Conservation (phyloP, 1,284 basidiomycete genomes). For the Fistulinella cinereoalba region DNA sequence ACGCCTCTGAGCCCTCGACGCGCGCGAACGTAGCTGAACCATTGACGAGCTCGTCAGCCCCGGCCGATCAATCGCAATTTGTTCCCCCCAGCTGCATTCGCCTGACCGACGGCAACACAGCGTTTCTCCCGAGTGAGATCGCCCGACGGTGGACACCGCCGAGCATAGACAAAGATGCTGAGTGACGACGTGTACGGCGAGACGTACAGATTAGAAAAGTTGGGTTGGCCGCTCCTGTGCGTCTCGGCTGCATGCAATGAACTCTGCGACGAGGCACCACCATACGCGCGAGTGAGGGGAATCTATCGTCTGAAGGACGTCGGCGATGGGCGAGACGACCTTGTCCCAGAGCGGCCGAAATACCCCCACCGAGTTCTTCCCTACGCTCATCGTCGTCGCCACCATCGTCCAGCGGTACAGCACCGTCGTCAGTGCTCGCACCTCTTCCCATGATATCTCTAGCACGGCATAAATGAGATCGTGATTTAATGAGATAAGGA, state of each 20-base stretch:
- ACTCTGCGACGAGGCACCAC: conserved; percentile 37
- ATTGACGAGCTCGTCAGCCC: neutral
- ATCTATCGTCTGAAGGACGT: conserved; percentile 11
- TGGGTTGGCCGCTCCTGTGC: neutral
- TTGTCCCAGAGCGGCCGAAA: conserved; percentile 26
- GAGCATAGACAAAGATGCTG: conserved; percentile 22
- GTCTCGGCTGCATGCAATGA: conserved; percentile 15
- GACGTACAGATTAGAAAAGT: conserved; percentile 27
- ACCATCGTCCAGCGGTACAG: neutral
- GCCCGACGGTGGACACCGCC: neutral
- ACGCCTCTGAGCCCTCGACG: conserved; percentile 2
- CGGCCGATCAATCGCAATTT: conserved; percentile 4
- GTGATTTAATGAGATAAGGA: conserved; percentile 15
- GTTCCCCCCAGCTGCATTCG: neutral
- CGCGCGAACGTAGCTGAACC: neutral
- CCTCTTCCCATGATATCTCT: conserved; percentile 4
- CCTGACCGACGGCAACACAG: conserved; percentile 15
- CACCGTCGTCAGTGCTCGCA: neutral
- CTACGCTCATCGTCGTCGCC: no score
- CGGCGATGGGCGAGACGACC: conserved; percentile 24
- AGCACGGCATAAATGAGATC: conserved; percentile 11
- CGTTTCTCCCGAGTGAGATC: no score
- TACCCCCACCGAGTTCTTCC: conserved; percentile 1
- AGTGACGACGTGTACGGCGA: conserved; percentile 36
- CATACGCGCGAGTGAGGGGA: conserved; percentile 30